These are phyloP conservation scores for Tetragonia tetragonoides DNA, from an alignment of 148 eudicot genomes.

Conservation along the genomic window DNA sequence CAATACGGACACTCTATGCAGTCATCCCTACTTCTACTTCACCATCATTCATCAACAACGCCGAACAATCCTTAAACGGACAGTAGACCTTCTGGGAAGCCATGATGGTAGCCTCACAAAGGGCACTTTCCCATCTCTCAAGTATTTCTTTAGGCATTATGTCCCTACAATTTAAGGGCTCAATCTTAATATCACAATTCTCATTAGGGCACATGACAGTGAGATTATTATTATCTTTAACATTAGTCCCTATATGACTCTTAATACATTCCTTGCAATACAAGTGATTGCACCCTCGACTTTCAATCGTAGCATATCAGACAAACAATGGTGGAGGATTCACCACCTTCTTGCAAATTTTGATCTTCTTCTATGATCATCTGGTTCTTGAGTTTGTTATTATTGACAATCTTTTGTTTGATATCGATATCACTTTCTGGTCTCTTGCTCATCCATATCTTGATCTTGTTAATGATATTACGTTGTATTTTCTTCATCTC, in stretches of 20 bases:
- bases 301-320: not conserved
- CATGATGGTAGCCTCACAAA: constrained; percentile 20
- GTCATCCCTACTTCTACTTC: constrained; percentile 19
- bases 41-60: constrained; percentile 11
- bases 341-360: not conserved
- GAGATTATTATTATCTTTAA: constrained; percentile 18
- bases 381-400: too few relatives aligned
- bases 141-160: constrained; percentile 20
- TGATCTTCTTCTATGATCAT: too few relatives aligned
- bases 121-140: constrained; percentile 25
- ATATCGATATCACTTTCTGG: too few relatives aligned
- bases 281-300: not conserved
- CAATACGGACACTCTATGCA: constrained; percentile 32
- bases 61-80: constrained; percentile 41
- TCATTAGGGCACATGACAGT: constrained; percentile 28
- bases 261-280: not conserved
- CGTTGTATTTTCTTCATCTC: too few relatives aligned
- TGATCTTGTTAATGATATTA: too few relatives aligned
- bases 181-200: constrained; percentile 18
- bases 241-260: not conserved
- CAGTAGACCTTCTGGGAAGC: constrained; percentile 28
- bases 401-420: too few relatives aligned
- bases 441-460: too few relatives aligned
- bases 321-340: not conserved
- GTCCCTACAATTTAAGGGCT: constrained; percentile 9